Evolutionary conservation across 208 protist species (phyloP), one percentile per base, ranked within the genome.

Genomic region (Herpetomonas muscarum): DNA sequence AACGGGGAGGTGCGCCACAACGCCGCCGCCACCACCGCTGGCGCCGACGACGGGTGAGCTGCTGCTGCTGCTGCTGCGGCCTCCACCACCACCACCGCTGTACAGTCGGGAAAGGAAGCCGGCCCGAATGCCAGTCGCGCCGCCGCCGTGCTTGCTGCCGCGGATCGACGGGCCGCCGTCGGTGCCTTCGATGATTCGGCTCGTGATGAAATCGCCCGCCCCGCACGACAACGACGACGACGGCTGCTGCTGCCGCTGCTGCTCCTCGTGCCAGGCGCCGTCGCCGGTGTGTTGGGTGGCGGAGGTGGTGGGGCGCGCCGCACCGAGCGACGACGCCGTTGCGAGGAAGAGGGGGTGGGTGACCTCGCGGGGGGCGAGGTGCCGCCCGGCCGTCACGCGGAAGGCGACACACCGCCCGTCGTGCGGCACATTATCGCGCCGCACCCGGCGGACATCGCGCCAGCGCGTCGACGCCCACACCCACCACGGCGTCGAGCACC

Each of bases 401-500:
- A 91, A 87, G 30, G 65, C 52, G 10, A 92, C 44, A 53, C 87
- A 94, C n/a, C 76, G 74, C 1, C 67, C 61, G 7, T 12, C 5
- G 2, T 50, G 42, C 13, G 72, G 59, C 53, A 61, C 6, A 9
- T 25, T 56, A 2, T 42, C 47, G 21, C 57, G 54, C 13, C 44
- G 34, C 6, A 59, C 55, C 4, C 51, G 19, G 3, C 30, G 25
- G 0, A 84, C 19, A 34, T 61, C 37, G 0, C 39, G 26, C 87
- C 87, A 93, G 25, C 46, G 61, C 32, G 83, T 74, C 1, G 32
- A 42, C 37, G 62, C 51, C 44, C 68, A 68, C 22, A 79, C 75
- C 87, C 87, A 93, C 87, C 87, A 93, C 52, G 86, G 86, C 66
- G 71, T 66, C 17, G 67, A 61, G 58, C 83, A 91, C 4, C 73